Conservation (phyloP, 2,329 filamentous ascomycete species). For the Tolypocladium ophioglossoides region DNA sequence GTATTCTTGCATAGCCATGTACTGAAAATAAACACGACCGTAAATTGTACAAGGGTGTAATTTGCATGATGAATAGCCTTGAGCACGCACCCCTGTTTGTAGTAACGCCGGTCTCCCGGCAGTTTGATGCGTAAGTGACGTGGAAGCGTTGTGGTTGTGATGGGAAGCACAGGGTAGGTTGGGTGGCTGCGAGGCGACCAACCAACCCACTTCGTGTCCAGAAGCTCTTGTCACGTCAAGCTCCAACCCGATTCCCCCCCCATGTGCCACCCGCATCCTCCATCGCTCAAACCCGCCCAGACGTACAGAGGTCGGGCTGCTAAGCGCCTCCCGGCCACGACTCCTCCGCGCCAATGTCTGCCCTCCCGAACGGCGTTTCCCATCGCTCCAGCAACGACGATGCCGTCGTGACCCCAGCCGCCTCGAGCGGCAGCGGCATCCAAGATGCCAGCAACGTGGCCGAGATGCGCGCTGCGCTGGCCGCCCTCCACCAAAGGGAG, state of each 20-base stretch:
- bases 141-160: neutral
- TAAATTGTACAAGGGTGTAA: too few species aligned
- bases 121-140: neutral
- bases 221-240: neutral
- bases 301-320: conserved; percentile 15
- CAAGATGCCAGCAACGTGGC: conserved; percentile 63
- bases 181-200: neutral
- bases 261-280: neutral
- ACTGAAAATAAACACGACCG: neutral
- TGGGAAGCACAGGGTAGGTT: neutral
- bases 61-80: neutral
- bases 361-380: conserved; percentile 32
- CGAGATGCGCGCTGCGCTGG: conserved; percentile 70
- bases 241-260: neutral
- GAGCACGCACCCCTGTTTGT: too few species aligned
- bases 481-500: conserved; percentile 66
- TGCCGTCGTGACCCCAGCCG: conserved; percentile 14
- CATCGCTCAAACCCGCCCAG: neutral
- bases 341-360: conserved; percentile 34
- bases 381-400: conserved; percentile 22
- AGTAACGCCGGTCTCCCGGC: neutral
- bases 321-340: conserved; percentile 30
- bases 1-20: conserved; percentile 3
- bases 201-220: neutral
- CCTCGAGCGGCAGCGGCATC: conserved; percentile 31